Base-by-base conservation (phyloP, 1,284 basidiomycete genomes). In the Melampsora larici-populina region DNA sequence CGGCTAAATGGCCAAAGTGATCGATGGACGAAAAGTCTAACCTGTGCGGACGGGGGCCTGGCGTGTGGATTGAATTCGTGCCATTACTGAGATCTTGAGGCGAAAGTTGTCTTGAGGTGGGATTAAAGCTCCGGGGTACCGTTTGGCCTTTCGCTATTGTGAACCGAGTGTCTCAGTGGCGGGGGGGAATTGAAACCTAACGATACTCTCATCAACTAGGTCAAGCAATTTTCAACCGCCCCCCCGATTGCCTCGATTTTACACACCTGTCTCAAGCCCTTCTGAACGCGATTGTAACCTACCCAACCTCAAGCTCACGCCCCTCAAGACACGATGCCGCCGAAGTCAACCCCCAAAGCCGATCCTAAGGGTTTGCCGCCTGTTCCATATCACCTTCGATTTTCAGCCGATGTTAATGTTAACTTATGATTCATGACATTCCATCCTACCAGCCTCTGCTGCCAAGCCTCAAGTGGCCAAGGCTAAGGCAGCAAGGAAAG, bases 381-480 rank as follows among this genome's bases (percentile, higher is more conserved):
- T 29, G 15, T n/a, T 15, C 11, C 40, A 43, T 43, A 43, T 9
- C 40, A 43, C 11, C 40, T n/a, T 43, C 11, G 7, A 43, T 8
- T 43, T 43, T 43, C 13, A 11, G 40, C 40, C 1, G 11, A 43
- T 9, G 40, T 43, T 43, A 13, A 43, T 43, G 40, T 58, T 58
- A 29, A 58, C 1, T 8, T 26, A 4, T 68, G n/a, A 46, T 13
- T 68, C 8, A 21, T 64, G 26, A 64, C 18, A 8, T 36, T 33
- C 21, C 21, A 15, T 26, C n/a, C 36, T 26, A 8, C 11, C 64
- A 69, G 74, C 74, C 74, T 60, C 74, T 43, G 24, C 77, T 24
- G 77, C 64, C 69, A 78, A 78, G 70, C 29, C 69, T 24, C 77
- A 71, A 70, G 77, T 78, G 70, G 58, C 65, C 40, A 78, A 78